phyloP scores from a whole-genome alignment of 2,329 filamentous ascomycete genomes.

The Hypoxylon sp. region DNA sequence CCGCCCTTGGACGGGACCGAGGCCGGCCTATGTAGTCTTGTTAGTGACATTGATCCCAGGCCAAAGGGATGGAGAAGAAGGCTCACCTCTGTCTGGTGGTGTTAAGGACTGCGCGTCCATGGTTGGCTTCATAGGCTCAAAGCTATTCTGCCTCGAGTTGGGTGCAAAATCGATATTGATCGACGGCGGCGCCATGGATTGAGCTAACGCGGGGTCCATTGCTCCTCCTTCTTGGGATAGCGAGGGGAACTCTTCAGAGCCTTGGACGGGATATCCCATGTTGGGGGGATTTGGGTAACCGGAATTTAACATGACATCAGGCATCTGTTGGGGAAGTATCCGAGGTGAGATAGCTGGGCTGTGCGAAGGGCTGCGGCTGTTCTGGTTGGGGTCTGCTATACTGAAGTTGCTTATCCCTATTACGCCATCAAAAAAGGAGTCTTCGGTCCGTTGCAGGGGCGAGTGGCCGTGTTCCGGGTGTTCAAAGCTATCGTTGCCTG shows the following conservation, averaged over 20 bases:
- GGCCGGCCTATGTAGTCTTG: conserved; percentile 54
- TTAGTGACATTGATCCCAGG: conserved; percentile 33
- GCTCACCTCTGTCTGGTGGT: conserved; percentile 75
- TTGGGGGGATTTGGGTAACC: conserved; percentile 53
- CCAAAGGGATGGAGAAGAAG: conserved; percentile 9
- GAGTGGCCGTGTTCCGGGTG: conserved; percentile 75
- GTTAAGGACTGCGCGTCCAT: conserved; percentile 81
- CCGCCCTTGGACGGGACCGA: conserved; percentile 60
- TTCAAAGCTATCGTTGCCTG: conserved; percentile 81
- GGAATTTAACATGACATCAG: conserved; percentile 57
- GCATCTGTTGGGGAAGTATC: conserved; percentile 64
- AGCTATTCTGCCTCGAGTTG: conserved; percentile 69
- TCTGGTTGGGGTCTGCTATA: conserved; percentile 73
- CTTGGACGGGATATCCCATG: conserved; percentile 51
- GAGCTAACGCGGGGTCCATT: conserved; percentile 64
- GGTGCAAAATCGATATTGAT: conserved; percentile 96
- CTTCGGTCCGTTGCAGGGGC: conserved; percentile 78
- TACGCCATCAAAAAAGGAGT: conserved; percentile 79
- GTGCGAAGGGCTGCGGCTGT: conserved; percentile 82
- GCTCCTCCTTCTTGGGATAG: conserved; percentile 56
- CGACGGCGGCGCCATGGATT: conserved; percentile 86
- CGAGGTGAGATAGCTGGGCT: conserved; percentile 72
- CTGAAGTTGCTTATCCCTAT: conserved; percentile 82
- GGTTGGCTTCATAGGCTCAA: conserved; percentile 71
- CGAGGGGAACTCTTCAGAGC: conserved; percentile 61